Base-by-base conservation (phyloP, 1,284 basidiomycete genomes). In the Apiotrichum sp. region DNA sequence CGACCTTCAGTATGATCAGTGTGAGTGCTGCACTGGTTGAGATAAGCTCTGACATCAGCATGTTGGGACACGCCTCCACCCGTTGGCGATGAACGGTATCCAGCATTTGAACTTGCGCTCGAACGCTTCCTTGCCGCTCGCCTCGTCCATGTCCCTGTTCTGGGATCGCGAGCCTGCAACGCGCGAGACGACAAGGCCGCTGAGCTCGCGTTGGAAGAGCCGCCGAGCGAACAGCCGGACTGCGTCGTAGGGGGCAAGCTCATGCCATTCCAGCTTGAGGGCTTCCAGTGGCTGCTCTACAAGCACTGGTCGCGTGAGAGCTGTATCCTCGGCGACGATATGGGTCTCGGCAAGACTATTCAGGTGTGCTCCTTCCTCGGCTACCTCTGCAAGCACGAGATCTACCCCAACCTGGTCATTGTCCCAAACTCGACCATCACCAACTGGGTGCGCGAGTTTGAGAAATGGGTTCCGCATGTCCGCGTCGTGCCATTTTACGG, bases 251-350 rank as follows among this genome's bases (percentile, higher is more conserved):
- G 78, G 22, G 78, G 78, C 6, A 38, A 11, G 5, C 79, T 95
- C 48, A 90, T 93, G 88, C 83, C 84, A 31, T 95, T 93, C 77
- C 70, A 93, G 85, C 81, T 95, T 31, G 86, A 92, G 51, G 93
- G 95, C 5, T 85, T 97, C 60, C 93, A 93, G 61, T 97, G 93
- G 92, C 80, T 97, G 34, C 84, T 84, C 59, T 82, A 86, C 66
- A 93, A 95, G 65, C 93, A 92, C 87, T 89, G 86, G 83, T 86
- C 84, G 63, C 80, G 82, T 45, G 89, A 93, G 62, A 85, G 86
- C 40, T 93, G 88, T 64, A 98, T 97, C 63, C 81, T 98, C n/a
- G 93, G 93, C 3, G 95, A 98, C 69, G 95, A 98, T 76, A 98
- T 98, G 95, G 93, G 91, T 52, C 75, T 93, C 64, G 77, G 72